phyloP scores from a whole-genome alignment of 2,329 filamentous ascomycete genomes.

The Domatiomyces catenatus region DNA sequence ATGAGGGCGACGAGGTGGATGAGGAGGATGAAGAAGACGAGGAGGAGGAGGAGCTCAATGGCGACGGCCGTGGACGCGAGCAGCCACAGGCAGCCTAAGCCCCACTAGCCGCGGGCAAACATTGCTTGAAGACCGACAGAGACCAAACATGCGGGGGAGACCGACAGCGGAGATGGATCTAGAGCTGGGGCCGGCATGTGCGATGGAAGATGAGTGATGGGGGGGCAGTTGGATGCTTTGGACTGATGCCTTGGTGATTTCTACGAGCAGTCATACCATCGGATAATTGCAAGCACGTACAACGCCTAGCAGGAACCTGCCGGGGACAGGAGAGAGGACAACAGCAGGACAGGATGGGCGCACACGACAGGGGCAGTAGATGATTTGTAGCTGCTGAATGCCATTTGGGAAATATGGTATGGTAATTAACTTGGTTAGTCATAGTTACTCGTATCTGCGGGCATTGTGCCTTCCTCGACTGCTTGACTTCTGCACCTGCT shows the following conservation, averaged over 20 bases:
- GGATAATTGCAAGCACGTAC: background rate
- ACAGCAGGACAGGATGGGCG: background rate
- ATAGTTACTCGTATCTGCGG: background rate
- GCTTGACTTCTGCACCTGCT: no score
- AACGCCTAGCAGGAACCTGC: background rate
- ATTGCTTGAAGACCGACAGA: background rate
- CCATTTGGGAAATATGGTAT: background rate
- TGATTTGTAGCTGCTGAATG: background rate
- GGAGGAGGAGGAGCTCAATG: conserved; percentile 13
- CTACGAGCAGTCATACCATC: background rate
- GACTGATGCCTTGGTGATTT: background rate
- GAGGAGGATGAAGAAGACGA: conserved; percentile 25
- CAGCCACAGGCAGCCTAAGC: conserved; percentile 1
- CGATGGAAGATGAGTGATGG: background rate
- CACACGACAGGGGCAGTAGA: background rate
- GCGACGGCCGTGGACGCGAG: conserved; percentile 16
- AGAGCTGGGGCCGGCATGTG: conserved; percentile 1
- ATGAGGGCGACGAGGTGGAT: conserved; percentile 29
- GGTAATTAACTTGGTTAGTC: background rate
- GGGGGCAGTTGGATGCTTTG: background rate
- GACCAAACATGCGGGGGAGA: conserved; percentile 1
- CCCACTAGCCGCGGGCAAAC: background rate
- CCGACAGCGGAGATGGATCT: conserved; percentile 3
- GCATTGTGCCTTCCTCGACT: background rate
- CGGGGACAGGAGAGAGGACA: background rate